Evolutionary conservation across 305 asterid species (phyloP).

Genomic region (Solanum hybrid): DNA sequence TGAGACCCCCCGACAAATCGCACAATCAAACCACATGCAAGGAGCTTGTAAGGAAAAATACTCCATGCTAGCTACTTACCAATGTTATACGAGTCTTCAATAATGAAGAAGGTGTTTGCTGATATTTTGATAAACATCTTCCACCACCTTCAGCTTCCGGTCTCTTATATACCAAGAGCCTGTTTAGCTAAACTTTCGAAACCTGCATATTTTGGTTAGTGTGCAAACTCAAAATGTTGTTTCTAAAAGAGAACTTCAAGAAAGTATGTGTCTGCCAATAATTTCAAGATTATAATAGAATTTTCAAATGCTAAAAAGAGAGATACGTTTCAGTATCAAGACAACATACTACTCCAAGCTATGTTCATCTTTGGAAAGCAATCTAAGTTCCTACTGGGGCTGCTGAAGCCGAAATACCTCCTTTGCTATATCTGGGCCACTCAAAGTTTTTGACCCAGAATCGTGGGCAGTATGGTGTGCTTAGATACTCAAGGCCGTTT

Average conservation of each 20-base stretch:
- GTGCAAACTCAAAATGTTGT: background rate
- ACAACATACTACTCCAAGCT: background rate
- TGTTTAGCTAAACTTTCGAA: background rate
- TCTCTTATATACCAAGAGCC: background rate
- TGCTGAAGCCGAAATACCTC: background rate
- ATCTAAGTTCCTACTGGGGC: background rate
- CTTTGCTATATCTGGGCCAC: background rate
- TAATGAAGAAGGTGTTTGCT: background rate
- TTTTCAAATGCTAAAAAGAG: background rate
- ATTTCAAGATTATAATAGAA: background rate
- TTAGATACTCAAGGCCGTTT: too few relatives aligned
- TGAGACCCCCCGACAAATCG: background rate
- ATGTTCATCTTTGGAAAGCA: background rate
- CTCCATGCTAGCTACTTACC: background rate
- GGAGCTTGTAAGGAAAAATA: background rate
- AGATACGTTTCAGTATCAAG: too few relatives aligned
- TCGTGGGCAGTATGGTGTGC: too few relatives aligned
- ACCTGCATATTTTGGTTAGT: background rate
- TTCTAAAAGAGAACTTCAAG: background rate
- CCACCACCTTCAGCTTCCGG: too few relatives aligned
- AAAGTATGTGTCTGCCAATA: background rate
- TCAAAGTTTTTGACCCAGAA: too few relatives aligned
- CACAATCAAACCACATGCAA: background rate
- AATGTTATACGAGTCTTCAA: background rate
- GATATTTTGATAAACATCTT: background rate